Evolutionary conservation across 2,329 filamentous ascomycete species (phyloP).

Genomic region (Colletotrichum tanaceti): DNA sequence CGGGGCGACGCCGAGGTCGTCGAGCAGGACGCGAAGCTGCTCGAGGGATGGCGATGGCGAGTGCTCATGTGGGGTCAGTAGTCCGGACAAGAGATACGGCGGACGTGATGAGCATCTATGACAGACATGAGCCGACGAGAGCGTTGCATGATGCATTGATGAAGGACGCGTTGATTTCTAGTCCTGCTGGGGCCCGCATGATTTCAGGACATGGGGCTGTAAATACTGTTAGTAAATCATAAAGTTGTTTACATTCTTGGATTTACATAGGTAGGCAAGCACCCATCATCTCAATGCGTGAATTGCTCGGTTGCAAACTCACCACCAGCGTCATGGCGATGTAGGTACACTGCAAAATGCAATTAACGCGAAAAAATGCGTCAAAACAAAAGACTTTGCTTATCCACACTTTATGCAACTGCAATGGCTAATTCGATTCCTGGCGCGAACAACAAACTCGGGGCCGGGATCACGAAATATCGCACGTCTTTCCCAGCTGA

Average conservation of each 20-base stretch:
- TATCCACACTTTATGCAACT: neutral
- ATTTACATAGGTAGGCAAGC: too few relatives aligned
- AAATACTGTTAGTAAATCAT: neutral
- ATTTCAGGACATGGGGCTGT: neutral
- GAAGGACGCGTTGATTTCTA: constrained; percentile 5
- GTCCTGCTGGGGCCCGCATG: neutral
- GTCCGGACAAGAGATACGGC: neutral
- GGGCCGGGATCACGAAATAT: neutral
- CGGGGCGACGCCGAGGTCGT: constrained; percentile 57
- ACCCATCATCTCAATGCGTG: too few relatives aligned
- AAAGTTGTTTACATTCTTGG: neutral
- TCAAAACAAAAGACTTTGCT: neutral
- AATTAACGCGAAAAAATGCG: neutral
- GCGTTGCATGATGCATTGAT: constrained; percentile 18
- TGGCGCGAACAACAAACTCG: neutral
- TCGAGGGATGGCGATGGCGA: constrained; percentile 69
- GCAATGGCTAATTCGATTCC: neutral
- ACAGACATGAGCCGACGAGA: constrained; percentile 23
- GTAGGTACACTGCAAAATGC: neutral
- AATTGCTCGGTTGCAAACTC: too few relatives aligned
- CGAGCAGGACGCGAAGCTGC: constrained; percentile 61
- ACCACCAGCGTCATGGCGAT: too few relatives aligned
- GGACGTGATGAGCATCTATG: neutral
- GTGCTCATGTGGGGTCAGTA: constrained; percentile 59
- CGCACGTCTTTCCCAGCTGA: neutral